Base-by-base conservation (phyloP, 176 grass and related monocot species). In the Lolium multiflorum region DNA sequence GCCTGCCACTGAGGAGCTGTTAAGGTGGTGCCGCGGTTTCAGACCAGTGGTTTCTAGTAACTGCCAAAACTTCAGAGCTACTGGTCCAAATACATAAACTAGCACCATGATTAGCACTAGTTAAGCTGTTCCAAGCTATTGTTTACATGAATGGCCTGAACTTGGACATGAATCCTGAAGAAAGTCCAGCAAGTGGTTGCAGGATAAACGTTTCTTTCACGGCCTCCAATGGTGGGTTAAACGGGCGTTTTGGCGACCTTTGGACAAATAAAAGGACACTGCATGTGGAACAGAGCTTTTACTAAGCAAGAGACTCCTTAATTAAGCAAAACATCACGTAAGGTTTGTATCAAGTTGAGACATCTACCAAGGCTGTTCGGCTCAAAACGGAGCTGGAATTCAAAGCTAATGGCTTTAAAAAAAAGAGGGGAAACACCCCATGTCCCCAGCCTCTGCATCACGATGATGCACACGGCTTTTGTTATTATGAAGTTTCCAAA, bases 141-240 rank as follows among this genome's bases (percentile, higher is more conserved):
- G 24, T 20, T 83, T 57, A 50, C 63, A 77, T 24, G 62, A 56
- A 55, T 65, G 56, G 20, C 25, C 74, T 90, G 22, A 79, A 90
- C 80, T 49, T 83, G 84, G 37, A 66, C 72, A 22, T 50, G 54
- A 57, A 72, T 78, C 11, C 56, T 73, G 80, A 83, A 87, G 44
- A 17, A 57, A 87, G 73, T 73, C 46, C 73, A 66, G 15, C 84
- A 80, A 87, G 20, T 83, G 18, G 75, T 2, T 41, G 49, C 20
- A 79, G 17, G 46, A 57, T 83, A 83, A 52, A 4, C 3, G 0
- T 48, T 65, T 72, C 21, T 79, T 44, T 58, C 3, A 7, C 10
- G 57, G 63, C 24, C 74, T 83, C 26, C 66, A 60, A 80, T 83
- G 22, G 47, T 2, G 7, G 12, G 47, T 51, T 74, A 74, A 74